Evolutionary conservation across 2,329 filamentous ascomycete species (phyloP).

Genomic region (Neocucurbitaria cava): DNA sequence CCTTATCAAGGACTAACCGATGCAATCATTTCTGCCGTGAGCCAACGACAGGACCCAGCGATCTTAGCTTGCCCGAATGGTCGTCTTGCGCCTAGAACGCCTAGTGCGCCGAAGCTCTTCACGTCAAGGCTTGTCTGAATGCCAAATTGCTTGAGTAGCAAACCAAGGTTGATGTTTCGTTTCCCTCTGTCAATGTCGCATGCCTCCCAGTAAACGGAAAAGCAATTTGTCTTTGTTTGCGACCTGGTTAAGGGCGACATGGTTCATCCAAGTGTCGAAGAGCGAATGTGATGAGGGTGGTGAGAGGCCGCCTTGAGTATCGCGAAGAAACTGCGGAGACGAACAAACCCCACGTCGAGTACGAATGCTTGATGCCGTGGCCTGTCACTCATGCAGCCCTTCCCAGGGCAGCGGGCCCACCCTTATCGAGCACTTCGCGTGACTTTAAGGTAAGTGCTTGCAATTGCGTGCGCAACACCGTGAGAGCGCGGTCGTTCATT

Average conservation of each 20-base stretch:
- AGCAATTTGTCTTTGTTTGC: neutral
- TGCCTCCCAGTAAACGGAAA: slow-evolving; percentile 2
- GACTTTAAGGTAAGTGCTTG: slow-evolving; percentile 24
- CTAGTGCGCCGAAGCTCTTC: slow-evolving; percentile 1
- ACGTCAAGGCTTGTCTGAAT: slow-evolving; percentile 19
- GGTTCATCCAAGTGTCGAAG: neutral
- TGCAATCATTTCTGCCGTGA: slow-evolving; percentile 5
- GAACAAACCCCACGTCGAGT: slow-evolving; percentile 25
- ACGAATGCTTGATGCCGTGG: slow-evolving; percentile 15
- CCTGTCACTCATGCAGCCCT: slow-evolving; percentile 13
- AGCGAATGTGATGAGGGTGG: neutral
- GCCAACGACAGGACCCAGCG: slow-evolving; percentile 11
- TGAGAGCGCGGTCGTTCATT: slow-evolving; percentile 20
- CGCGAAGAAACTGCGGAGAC: no score
- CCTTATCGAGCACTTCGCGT: slow-evolving; percentile 31
- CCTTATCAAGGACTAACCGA: slow-evolving; percentile 7
- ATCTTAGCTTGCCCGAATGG: slow-evolving; percentile 7
- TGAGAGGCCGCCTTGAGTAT: no score
- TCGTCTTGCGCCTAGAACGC: slow-evolving; percentile 11
- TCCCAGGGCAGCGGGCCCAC: slow-evolving; percentile 16
- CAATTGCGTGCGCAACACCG: slow-evolving; percentile 19
- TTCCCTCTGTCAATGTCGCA: slow-evolving; percentile 5
- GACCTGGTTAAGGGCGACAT: neutral
- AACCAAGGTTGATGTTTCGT: slow-evolving; percentile 2
- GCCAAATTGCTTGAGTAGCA: slow-evolving; percentile 22